phyloP scores from a whole-genome alignment of 2,329 filamentous ascomycete species.

The Penicillium freii region DNA sequence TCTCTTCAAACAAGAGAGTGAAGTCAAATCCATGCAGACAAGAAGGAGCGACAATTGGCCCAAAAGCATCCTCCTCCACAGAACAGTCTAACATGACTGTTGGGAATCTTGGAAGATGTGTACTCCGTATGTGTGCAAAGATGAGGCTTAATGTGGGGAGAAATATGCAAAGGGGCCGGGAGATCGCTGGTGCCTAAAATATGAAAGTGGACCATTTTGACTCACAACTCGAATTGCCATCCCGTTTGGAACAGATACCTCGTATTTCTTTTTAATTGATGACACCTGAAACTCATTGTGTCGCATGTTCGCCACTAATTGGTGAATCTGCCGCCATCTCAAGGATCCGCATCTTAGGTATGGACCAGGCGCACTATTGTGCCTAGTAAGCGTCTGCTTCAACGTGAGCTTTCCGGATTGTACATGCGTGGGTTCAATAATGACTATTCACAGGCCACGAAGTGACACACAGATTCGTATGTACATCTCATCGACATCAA shows the following conservation, averaged over 20 bases:
- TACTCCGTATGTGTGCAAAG: not conserved
- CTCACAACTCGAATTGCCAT: not conserved
- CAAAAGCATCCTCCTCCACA: constrained; percentile 22
- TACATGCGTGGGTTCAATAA: not conserved
- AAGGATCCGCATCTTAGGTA: too few relatives aligned
- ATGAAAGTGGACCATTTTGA: not conserved
- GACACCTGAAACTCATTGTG: not conserved
- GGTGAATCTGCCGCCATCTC: not conserved
- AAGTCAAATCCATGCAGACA: constrained; percentile 33
- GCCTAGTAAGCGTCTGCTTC: not conserved
- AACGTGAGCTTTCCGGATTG: not conserved
- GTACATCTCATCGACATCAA: too few relatives aligned
- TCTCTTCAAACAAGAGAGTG: constrained; percentile 33
- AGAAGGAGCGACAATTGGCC: constrained; percentile 23
- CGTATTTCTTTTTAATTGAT: not conserved
- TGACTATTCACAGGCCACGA: not conserved
- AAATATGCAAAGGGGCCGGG: not conserved
- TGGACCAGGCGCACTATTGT: not conserved
- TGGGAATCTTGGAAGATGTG: not conserved
- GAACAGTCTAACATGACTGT: constrained; percentile 16
- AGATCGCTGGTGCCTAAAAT: constrained; percentile 1
- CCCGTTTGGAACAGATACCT: not conserved
- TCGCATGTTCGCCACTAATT: not conserved
- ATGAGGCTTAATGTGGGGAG: not conserved
- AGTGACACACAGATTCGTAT: not conserved